These are phyloP conservation scores for Chytriomyces confervae DNA, from an alignment of 192 early-diverging fungal genomes.

Conservation along the genomic window DNA sequence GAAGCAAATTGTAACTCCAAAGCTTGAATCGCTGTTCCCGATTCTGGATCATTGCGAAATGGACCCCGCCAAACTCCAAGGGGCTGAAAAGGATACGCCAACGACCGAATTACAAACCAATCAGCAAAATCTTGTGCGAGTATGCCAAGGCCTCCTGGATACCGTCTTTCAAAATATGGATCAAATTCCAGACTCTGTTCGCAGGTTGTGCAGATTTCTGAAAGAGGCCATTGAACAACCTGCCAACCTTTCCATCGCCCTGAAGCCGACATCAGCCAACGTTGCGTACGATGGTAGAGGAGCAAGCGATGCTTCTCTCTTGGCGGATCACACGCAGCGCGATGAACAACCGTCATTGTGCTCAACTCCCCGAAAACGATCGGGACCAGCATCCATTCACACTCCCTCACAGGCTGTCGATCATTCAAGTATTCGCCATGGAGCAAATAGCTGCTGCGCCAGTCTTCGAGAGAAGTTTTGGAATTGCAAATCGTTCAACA, in stretches of 20 bases:
- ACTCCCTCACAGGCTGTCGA: too few species aligned
- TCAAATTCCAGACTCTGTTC: conserved; percentile 33
- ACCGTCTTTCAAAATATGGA: conserved; percentile 32
- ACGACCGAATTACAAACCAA: conserved; percentile 32
- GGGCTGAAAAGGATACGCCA: not conserved
- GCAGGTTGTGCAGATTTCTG: conserved; percentile 42
- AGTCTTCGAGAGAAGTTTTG: too few species aligned
- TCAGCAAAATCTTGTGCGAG: conserved; percentile 35
- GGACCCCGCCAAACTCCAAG: conserved; percentile 44
- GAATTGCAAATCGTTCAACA: too few species aligned
- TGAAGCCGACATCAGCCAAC: too few species aligned
- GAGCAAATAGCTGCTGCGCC: too few species aligned
- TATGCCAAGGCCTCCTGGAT: conserved; percentile 28
- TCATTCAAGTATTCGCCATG: too few species aligned
- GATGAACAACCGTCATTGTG: too few species aligned
- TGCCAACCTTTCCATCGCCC: not conserved
- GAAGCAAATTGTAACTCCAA: conserved; percentile 26
- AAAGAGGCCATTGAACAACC: conserved; percentile 36
- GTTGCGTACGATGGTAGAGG: too few species aligned
- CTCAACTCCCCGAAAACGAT: too few species aligned
- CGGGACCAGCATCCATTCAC: too few species aligned
- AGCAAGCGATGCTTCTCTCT: too few species aligned
- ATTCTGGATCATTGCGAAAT: conserved; percentile 50
- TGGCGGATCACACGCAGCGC: too few species aligned
- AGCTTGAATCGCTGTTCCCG: conserved; percentile 37